Conservation (phyloP, 2,329 filamentous ascomycete genomes). For the Penicillium occitanis region DNA sequence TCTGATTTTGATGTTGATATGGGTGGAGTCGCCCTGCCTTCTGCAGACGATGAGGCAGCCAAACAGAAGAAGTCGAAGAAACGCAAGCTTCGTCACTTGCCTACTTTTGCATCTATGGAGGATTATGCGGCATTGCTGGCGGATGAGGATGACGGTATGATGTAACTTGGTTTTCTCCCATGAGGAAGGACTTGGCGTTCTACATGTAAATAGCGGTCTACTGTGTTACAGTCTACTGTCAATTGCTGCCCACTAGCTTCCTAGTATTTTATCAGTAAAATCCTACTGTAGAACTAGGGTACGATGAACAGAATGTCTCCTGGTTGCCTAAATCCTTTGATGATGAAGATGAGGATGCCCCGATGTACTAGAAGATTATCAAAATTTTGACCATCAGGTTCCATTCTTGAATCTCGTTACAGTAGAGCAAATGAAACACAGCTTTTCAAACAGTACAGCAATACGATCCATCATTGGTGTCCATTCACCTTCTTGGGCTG, state of each 20-base stretch:
- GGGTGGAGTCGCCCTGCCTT: constrained; percentile 42
- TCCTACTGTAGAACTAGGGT: neutral
- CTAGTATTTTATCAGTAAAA: neutral
- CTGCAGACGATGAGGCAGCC: constrained; percentile 38
- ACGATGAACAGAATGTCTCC: neutral
- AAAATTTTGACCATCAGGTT: neutral
- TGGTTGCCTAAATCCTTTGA: neutral
- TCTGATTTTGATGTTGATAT: constrained; percentile 51
- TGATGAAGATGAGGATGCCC: neutral
- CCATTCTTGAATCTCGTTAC: neutral
- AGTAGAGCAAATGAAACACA: neutral
- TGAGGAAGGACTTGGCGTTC: neutral
- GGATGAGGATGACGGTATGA: constrained; percentile 59
- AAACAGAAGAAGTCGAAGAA: constrained; percentile 57
- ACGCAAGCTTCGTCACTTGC: constrained; percentile 83
- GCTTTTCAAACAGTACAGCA: neutral
- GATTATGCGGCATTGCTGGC: constrained; percentile 87
- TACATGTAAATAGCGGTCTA: constrained; percentile 10
- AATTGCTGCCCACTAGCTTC: neutral
- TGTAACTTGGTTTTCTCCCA: constrained; percentile 27
- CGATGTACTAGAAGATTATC: neutral
- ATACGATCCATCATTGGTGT: neutral
- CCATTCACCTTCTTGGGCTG: neutral
- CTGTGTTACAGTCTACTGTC: neutral
- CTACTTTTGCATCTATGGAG: constrained; percentile 88